Percentiles rank a stretch among this genome's conserved stretches.
phyloP scores from a whole-genome alignment of 2,329 filamentous ascomycete species.

The Decorospora gaudefroyi region DNA sequence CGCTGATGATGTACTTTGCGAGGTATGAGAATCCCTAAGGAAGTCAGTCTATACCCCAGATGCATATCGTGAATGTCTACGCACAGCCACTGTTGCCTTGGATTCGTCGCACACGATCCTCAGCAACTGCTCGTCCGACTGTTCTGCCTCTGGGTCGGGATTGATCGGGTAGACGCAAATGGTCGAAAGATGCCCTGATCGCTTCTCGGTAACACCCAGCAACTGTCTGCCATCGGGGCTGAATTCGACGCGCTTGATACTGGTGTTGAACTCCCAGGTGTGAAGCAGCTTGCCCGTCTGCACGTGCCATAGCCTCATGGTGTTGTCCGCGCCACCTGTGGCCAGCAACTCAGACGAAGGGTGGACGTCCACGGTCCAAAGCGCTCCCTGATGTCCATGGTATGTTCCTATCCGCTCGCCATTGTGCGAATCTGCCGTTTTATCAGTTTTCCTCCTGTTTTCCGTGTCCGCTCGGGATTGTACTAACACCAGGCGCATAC shows the following conservation, averaged over 20 bases:
- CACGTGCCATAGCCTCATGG: conserved; percentile 95
- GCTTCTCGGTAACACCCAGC: conserved; percentile 96
- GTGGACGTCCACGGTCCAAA: conserved; percentile 98
- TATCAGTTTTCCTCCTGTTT: conserved; percentile 27
- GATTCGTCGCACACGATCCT: conserved; percentile 88
- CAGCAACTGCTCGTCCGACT: conserved; percentile 79
- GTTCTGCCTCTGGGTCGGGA: conserved; percentile 78
- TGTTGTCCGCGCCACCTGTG: conserved; percentile 96
- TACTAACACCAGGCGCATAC: conserved; percentile 83
- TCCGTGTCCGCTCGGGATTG: not conserved
- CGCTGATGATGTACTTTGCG: conserved; percentile 93
- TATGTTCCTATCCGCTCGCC: conserved; percentile 95
- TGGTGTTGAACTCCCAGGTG: conserved; percentile 96
- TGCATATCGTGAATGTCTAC: too few species aligned
- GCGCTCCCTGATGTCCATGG: conserved; percentile 93
- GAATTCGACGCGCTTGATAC: conserved; percentile 98
- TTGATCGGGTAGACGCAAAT: conserved; percentile 92
- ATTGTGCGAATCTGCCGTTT: conserved; percentile 73
- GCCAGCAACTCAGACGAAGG: conserved; percentile 89
- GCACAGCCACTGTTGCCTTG: conserved; percentile 96
- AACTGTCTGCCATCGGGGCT: conserved; percentile 89
- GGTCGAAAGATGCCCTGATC: conserved; percentile 92
- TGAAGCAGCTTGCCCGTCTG: conserved; percentile 91
- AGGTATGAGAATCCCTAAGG: conserved; percentile 97
- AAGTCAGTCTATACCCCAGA: too few species aligned